A percentile compares a stretch with the other conserved stretches of the same genome.
These are phyloP conservation scores for Lasiosphaeria hispida DNA, from an alignment of 495 filamentous ascomycete species.

Conservation along the genomic window DNA sequence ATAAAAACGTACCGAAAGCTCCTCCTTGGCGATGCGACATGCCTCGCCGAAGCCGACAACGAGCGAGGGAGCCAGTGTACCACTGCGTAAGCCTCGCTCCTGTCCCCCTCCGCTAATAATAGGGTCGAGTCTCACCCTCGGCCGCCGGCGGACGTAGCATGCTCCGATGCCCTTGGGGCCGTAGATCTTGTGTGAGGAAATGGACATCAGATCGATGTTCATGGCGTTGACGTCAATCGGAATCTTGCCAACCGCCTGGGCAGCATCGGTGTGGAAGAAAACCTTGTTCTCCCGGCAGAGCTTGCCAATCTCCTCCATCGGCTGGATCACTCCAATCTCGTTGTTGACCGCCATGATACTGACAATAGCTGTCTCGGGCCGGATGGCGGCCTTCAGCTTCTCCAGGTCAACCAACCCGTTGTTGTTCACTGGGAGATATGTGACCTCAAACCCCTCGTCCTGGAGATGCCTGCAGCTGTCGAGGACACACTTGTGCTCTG, in stretches of 20 bases:
- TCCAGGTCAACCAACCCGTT: constrained; percentile 83
- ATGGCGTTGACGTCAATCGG: constrained; percentile 93
- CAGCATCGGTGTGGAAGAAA: constrained; percentile 98
- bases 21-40: constrained; percentile 83
- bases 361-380: constrained; percentile 86
- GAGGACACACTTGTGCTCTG: constrained; percentile 97
- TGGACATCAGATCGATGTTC: constrained; percentile 97
- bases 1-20: constrained; percentile 70
- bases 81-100: constrained; percentile 89
- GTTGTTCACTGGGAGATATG: constrained; percentile 84
- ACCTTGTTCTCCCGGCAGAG: constrained; percentile 87
- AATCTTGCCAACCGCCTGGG: constrained; percentile 97
- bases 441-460: constrained; percentile 94
- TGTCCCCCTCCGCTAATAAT: constrained; percentile 96
- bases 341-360: constrained; percentile 99
- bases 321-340: constrained; percentile 97
- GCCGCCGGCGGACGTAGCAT: constrained; percentile 88
- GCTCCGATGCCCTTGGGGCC: constrained; percentile 96
- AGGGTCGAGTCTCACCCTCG: constrained; percentile 89
- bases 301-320: constrained; percentile 87
- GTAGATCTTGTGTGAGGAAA: constrained; percentile 99
- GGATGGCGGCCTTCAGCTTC: constrained; percentile 84
- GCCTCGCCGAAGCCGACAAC: constrained; percentile 95
- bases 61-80: constrained; percentile 85
- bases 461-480: constrained; percentile 96